Conservation (phyloP, 495 filamentous ascomycete genomes). For the Parmelia sp. region DNA sequence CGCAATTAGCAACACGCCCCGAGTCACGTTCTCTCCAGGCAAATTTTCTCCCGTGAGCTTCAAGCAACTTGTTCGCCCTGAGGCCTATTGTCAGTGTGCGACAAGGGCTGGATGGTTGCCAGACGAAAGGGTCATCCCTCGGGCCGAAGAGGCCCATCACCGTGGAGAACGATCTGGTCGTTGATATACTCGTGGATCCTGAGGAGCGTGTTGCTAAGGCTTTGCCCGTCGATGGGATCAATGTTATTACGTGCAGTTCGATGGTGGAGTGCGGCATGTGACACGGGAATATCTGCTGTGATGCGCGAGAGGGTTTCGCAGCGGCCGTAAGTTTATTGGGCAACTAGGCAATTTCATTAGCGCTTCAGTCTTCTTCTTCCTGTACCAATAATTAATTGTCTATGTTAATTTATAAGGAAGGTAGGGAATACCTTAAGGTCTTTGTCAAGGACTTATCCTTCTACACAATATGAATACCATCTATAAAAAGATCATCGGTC, state of each 20-base stretch:
- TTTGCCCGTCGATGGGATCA: not conserved
- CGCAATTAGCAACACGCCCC: slow-evolving; percentile 1
- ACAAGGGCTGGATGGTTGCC: not conserved
- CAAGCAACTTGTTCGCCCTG: not conserved
- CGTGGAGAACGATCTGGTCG: not conserved
- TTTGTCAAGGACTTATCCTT: no score
- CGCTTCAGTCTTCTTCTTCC: no score
- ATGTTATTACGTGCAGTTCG: slow-evolving; percentile 3
- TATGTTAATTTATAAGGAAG: no score
- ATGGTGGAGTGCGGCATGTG: slow-evolving; percentile 9
- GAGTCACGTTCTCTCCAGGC: not conserved
- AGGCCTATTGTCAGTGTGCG: not conserved
- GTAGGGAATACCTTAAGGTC: no score
- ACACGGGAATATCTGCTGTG: not conserved
- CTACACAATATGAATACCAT: no score
- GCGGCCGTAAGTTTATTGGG: not conserved
- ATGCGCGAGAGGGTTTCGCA: not conserved
- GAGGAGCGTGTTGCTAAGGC: slow-evolving; percentile 1
- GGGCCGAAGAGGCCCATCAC: slow-evolving; percentile 1
- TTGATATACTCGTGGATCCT: not conserved
- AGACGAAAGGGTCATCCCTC: slow-evolving; percentile 11
- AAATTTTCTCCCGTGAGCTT: not conserved
- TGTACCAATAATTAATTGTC: no score
- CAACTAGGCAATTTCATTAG: not conserved
- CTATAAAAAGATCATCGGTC: no score